Evolutionary conservation across 2,329 filamentous ascomycete species (phyloP).

Genomic region (Didymella sp.): DNA sequence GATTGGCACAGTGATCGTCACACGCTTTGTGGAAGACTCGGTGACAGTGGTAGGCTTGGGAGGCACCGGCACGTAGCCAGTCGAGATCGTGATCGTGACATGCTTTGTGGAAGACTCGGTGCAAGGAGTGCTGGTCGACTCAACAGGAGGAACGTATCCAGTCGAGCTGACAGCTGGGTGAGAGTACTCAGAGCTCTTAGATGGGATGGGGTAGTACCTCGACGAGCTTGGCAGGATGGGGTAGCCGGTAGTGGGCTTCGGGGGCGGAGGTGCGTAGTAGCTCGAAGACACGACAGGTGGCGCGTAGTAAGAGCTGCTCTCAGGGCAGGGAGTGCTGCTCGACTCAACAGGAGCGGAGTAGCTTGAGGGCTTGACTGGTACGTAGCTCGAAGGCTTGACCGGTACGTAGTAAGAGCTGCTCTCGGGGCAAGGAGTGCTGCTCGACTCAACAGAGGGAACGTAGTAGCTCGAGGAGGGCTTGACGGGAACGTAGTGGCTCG

Average conservation of each 20-base stretch:
- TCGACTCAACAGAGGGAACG: background rate
- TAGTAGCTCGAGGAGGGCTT: slow-evolving; percentile 3
- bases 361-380: background rate
- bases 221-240: background rate
- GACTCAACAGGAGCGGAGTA: slow-evolving; percentile 3
- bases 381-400: slow-evolving; percentile 1
- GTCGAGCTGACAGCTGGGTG: background rate
- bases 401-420: background rate
- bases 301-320: background rate
- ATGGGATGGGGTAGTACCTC: background rate
- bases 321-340: slow-evolving; percentile 18
- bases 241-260: background rate
- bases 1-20: background rate
- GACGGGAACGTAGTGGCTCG: background rate
- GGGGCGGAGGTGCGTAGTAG: slow-evolving; percentile 6
- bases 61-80: slow-evolving; percentile 1
- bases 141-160: background rate
- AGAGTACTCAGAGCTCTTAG: background rate
- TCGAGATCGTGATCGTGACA: slow-evolving; percentile 1
- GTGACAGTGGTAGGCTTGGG: slow-evolving; percentile 12
- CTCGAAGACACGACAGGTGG: background rate
- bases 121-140: too few species aligned
- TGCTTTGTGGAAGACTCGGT: background rate
- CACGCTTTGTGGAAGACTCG: background rate
- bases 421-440: slow-evolving; percentile 17